Percentiles rank a stretch among this genome's conserved stretches.
Conservation (phyloP, 345 rosid genomes). For the Viola odorata region DNA sequence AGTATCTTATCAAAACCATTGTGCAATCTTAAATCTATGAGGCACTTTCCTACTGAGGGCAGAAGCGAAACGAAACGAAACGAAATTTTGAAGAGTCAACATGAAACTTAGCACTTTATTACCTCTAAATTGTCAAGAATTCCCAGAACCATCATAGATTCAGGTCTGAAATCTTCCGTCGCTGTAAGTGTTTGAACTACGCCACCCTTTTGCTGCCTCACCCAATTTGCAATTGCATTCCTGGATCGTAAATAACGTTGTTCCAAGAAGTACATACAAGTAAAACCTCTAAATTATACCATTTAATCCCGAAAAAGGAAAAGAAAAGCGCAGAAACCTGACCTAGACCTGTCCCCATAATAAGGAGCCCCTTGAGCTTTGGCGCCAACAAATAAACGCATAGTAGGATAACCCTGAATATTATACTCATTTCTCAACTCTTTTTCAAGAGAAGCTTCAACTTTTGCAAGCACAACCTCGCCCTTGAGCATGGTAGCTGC, state of each 20-base stretch:
- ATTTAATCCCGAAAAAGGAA: background rate
- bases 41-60: too few relatives aligned
- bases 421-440: constrained; percentile 3
- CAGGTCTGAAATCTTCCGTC: background rate
- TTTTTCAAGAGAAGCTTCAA: constrained; percentile 27
- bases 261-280: background rate
- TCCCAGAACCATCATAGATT: constrained; percentile 8
- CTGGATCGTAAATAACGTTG: background rate
- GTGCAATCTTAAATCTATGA: too few relatives aligned
- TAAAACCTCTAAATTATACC: background rate
- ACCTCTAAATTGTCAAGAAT: constrained; percentile 12
- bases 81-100: background rate
- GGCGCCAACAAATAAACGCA: constrained; percentile 18
- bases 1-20: too few relatives aligned
- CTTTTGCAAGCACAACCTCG: constrained; percentile 43
- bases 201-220: background rate
- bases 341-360: constrained; percentile 15
- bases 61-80: background rate
- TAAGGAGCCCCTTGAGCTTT: background rate
- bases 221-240: constrained; percentile 3
- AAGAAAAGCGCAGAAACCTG: background rate
- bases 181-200: constrained; percentile 9
- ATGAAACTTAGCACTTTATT: background rate
- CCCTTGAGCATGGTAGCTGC: constrained; percentile 44
- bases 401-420: constrained; percentile 15